Percentiles rank a stretch among this genome's conserved stretches.
Evolutionary conservation across 164 flowering plant species (phyloP).

Genomic region (Magnolia kwangsiensis): DNA sequence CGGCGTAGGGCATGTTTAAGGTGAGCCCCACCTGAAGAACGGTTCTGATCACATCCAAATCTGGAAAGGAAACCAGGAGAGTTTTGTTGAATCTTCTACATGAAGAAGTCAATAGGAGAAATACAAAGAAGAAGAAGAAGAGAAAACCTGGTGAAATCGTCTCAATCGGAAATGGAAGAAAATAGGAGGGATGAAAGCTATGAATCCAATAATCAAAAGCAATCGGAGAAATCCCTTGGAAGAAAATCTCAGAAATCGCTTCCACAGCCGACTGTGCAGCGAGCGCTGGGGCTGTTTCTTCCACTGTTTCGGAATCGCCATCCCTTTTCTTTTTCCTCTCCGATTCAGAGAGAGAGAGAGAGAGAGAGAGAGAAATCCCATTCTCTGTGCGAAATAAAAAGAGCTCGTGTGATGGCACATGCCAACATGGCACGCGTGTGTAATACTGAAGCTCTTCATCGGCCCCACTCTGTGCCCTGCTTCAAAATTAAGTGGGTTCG

Average conservation of each 20-base stretch:
- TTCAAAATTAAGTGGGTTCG: too few relatives aligned
- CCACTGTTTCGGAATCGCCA: conserved; percentile 18
- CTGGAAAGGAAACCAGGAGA: too few relatives aligned
- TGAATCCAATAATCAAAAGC: conserved; percentile 40
- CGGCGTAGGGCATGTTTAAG: too few relatives aligned
- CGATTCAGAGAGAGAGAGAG: neutral
- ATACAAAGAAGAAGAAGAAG: neutral
- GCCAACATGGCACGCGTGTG: too few relatives aligned
- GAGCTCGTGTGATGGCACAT: too few relatives aligned
- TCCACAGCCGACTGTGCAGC: neutral
- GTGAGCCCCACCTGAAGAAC: too few relatives aligned
- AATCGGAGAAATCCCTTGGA: conserved; percentile 15
- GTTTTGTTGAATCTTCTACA: too few relatives aligned
- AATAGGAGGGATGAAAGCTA: conserved; percentile 68
- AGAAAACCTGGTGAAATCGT: conserved; percentile 54
- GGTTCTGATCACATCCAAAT: too few relatives aligned
- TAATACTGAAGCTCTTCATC: too few relatives aligned
- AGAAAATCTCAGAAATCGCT: conserved; percentile 16
- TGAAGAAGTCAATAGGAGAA: neutral
- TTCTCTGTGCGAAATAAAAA: too few relatives aligned
- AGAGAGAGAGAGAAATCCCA: neutral
- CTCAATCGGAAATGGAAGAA: conserved; percentile 77
- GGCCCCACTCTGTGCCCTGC: too few relatives aligned
- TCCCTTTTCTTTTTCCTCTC: neutral
- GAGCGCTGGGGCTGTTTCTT: neutral